phyloP scores from a whole-genome alignment of 768 basidiomycete species.

The Amanita pallidorosea region DNA sequence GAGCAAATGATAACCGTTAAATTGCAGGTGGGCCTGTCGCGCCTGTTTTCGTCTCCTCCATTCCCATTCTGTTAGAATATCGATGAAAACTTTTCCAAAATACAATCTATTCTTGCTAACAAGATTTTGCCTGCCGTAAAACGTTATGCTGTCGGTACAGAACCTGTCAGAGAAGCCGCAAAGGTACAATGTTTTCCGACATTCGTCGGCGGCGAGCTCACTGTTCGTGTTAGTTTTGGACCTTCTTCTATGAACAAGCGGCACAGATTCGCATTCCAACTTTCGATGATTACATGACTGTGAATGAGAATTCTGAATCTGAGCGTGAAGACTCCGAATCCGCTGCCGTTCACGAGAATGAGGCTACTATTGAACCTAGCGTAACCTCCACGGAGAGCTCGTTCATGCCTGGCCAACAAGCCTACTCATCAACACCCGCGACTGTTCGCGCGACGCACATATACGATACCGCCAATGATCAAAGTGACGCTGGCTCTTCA shows the following conservation, averaged over 20 bases:
- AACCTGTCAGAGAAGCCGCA: conserved; percentile 84
- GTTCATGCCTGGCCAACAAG: conserved; percentile 64
- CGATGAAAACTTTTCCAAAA: conserved; percentile 87
- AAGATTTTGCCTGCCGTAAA: conserved; percentile 83
- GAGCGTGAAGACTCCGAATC: conserved; percentile 23
- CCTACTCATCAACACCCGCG: conserved; percentile 74
- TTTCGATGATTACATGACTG: conserved; percentile 55
- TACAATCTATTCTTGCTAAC: conserved; percentile 76
- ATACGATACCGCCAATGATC: conserved; percentile 26
- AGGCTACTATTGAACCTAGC: conserved; percentile 24
- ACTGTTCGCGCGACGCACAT: conserved; percentile 27
- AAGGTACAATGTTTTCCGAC: conserved; percentile 43
- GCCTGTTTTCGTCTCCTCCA: neutral
- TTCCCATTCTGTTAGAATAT: conserved; percentile 46
- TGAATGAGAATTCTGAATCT: conserved; percentile 35
- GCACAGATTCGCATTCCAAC: conserved; percentile 79
- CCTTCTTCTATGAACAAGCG: conserved; percentile 89
- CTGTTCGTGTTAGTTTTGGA: conserved; percentile 67
- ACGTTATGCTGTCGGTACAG: conserved; percentile 76
- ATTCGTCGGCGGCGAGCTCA: neutral
- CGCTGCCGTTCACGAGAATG: conserved; percentile 11
- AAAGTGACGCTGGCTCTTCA: conserved; percentile 40
- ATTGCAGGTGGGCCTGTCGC: conserved; percentile 52
- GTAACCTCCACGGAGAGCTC: conserved; percentile 53
- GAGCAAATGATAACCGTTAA: conserved; percentile 92